phyloP scores from a whole-genome alignment of 1,284 basidiomycete species.

The Fomitopsis palustris region DNA sequence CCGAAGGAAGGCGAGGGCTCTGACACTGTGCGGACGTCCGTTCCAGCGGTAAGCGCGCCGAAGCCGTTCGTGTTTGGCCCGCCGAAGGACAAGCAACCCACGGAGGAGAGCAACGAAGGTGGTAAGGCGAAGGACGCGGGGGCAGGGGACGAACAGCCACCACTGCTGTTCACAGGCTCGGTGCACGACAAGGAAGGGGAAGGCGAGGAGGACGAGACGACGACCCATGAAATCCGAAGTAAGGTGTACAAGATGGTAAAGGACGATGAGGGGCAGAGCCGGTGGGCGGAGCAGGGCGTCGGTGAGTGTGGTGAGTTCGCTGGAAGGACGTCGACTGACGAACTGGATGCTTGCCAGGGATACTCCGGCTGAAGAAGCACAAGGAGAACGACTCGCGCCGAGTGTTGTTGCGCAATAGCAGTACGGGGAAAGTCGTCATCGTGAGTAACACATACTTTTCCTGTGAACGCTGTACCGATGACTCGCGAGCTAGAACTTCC shows the following conservation, averaged over 20 bases:
- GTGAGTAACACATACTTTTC: constrained; percentile 39
- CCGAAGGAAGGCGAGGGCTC: constrained; percentile 29
- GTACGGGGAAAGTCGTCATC: constrained; percentile 67
- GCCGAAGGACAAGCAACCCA: constrained; percentile 18
- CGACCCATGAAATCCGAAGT: constrained; percentile 53
- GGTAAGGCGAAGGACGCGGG: constrained; percentile 26
- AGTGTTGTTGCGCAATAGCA: constrained; percentile 64
- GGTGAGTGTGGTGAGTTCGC: constrained; percentile 37
- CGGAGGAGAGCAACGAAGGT: constrained; percentile 24
- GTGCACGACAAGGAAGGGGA: constrained; percentile 68
- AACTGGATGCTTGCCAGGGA: constrained; percentile 40
- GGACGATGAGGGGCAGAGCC: constrained; percentile 40
- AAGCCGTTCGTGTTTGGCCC: constrained; percentile 6
- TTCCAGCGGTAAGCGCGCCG: background rate
- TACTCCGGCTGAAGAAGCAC: constrained; percentile 68
- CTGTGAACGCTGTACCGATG: background rate
- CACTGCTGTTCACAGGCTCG: constrained; percentile 33
- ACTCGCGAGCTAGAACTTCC: constrained; percentile 58
- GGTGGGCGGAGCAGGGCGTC: constrained; percentile 61
- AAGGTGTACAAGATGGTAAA: constrained; percentile 65
- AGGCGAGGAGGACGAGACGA: constrained; percentile 82
- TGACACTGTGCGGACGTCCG: constrained; percentile 10
- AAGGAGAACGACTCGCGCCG: constrained; percentile 54
- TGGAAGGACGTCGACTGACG: background rate
- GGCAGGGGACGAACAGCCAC: constrained; percentile 19